A percentile compares a stretch with the other conserved stretches of the same genome.
phyloP scores from a whole-genome alignment of 805 yeast species.

The Candida michaelii region DNA sequence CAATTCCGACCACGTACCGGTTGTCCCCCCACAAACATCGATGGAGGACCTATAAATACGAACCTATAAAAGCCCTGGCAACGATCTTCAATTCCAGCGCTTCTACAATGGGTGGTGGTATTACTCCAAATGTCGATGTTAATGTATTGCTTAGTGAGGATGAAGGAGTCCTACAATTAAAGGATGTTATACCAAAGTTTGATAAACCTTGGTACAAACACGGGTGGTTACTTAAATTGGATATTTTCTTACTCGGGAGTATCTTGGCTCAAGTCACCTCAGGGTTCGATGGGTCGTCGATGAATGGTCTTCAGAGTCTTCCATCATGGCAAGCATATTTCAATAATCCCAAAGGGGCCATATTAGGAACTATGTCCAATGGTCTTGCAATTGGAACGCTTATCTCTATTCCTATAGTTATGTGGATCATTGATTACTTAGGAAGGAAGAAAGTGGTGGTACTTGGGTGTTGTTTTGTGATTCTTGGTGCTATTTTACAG shows the following conservation, averaged over 20 bases:
- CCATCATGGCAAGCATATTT: constrained; percentile 38
- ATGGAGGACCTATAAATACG: too few relatives aligned
- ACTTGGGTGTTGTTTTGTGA: constrained; percentile 22
- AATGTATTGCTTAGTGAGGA: too few relatives aligned
- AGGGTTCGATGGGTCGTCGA: constrained; percentile 43
- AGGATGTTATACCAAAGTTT: constrained; percentile 15
- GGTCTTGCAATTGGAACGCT: constrained; percentile 43
- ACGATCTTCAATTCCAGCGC: too few relatives aligned
- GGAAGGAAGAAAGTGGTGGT: constrained; percentile 36
- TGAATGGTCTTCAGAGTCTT: constrained; percentile 49
- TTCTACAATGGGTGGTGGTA: background rate
- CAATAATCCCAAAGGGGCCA: constrained; percentile 36
- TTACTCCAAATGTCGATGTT: too few relatives aligned
- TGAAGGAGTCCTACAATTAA: constrained; percentile 1
- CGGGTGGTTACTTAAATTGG: constrained; percentile 11
- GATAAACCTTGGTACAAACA: constrained; percentile 13
- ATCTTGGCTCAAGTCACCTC: constrained; percentile 11
- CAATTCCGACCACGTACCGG: too few relatives aligned
- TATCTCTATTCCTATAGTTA: constrained; percentile 24
- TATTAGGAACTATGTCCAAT: constrained; percentile 39
- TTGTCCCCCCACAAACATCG: too few relatives aligned
- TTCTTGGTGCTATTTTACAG: constrained; percentile 36
- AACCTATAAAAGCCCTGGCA: too few relatives aligned
- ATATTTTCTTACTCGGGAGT: constrained; percentile 11
- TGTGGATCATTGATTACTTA: constrained; percentile 27